Evolutionary conservation across 1,284 basidiomycete genomes (phyloP).

Genomic region (Grifola frondosa): DNA sequence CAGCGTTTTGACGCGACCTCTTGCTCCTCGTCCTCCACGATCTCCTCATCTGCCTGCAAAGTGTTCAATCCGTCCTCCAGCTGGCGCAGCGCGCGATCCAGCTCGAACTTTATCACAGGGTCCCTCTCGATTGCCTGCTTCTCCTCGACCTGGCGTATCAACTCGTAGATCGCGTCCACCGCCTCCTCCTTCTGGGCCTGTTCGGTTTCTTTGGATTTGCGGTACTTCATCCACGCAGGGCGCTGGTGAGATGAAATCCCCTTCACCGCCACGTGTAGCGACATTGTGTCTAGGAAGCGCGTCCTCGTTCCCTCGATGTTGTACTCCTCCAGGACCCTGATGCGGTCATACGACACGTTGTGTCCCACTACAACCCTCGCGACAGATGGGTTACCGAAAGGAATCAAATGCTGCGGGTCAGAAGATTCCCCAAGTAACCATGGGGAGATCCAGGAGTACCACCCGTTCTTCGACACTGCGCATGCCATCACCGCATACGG

Average conservation of each 20-base stretch:
- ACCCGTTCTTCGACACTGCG: slow-evolving; percentile 79
- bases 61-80: slow-evolving; percentile 42
- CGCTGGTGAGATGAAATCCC: slow-evolving; percentile 96
- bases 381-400: slow-evolving; percentile 54
- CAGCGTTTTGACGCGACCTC: slow-evolving; percentile 62
- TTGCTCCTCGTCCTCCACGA: slow-evolving; percentile 39
- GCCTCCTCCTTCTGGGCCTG: slow-evolving; percentile 58
- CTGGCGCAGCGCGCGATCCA: slow-evolving; percentile 30
- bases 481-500: slow-evolving; percentile 89
- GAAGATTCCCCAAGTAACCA: slow-evolving; percentile 78
- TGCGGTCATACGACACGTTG: slow-evolving; percentile 94
- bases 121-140: slow-evolving; percentile 42
- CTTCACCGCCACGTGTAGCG: slow-evolving; percentile 90
- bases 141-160: slow-evolving; percentile 48
- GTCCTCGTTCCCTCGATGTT: slow-evolving; percentile 65
- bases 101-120: slow-evolving; percentile 30
- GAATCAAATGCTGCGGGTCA: slow-evolving; percentile 73
- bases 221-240: slow-evolving; percentile 87
- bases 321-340: slow-evolving; percentile 86
- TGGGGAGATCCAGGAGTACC: slow-evolving; percentile 97
- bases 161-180: slow-evolving; percentile 49
- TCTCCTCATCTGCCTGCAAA: slow-evolving; percentile 28
- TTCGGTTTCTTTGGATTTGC: slow-evolving; percentile 60
- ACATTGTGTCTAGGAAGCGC: slow-evolving; percentile 94
- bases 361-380: slow-evolving; percentile 86